phyloP scores from a whole-genome alignment of 2,329 filamentous ascomycete species.

The Lasiodiplodia hormozganensis region DNA sequence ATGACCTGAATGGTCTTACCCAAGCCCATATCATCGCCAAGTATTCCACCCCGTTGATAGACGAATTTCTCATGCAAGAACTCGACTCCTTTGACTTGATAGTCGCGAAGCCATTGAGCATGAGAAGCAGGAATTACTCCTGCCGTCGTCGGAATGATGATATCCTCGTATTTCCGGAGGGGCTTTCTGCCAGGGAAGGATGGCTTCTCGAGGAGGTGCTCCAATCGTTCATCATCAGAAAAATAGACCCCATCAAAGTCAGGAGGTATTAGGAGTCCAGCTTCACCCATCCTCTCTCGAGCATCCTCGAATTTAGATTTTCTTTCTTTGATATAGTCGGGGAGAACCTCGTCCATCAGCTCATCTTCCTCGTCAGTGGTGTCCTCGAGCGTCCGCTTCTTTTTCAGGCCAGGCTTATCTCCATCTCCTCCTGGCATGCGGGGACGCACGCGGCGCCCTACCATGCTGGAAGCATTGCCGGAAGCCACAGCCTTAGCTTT shows the following conservation, averaged over 20 bases:
- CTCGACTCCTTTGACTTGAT: conserved; percentile 83
- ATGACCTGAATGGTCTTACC: conserved; percentile 98
- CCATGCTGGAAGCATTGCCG: conserved; percentile 45
- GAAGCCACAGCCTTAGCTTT: conserved; percentile 54
- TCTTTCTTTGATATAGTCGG: conserved; percentile 75
- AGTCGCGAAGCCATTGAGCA: conserved; percentile 89
- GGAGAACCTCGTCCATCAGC: conserved; percentile 66
- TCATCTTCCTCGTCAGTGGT: conserved; percentile 48
- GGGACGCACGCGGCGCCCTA: conserved; percentile 42
- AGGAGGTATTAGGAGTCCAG: conserved; percentile 78
- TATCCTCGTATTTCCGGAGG: conserved; percentile 74
- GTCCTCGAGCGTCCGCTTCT: conserved; percentile 35
- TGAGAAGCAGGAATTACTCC: conserved; percentile 87
- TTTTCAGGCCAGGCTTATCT: conserved; percentile 4
- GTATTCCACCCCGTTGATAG: conserved; percentile 86
- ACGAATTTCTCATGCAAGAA: conserved; percentile 91
- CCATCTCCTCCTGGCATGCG: conserved; percentile 25
- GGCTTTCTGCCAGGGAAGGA: conserved; percentile 68
- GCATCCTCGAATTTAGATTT: conserved; percentile 71
- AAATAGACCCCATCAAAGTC: conserved; percentile 78
- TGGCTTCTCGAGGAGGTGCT: conserved; percentile 72
- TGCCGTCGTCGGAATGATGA: conserved; percentile 75
- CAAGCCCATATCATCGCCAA: conserved; percentile 97
- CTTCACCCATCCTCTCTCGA: conserved; percentile 66
- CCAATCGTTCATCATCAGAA: conserved; percentile 70